Evolutionary conservation across 2,329 filamentous ascomycete genomes (phyloP).

Genomic region (Penicillium janthinellum): DNA sequence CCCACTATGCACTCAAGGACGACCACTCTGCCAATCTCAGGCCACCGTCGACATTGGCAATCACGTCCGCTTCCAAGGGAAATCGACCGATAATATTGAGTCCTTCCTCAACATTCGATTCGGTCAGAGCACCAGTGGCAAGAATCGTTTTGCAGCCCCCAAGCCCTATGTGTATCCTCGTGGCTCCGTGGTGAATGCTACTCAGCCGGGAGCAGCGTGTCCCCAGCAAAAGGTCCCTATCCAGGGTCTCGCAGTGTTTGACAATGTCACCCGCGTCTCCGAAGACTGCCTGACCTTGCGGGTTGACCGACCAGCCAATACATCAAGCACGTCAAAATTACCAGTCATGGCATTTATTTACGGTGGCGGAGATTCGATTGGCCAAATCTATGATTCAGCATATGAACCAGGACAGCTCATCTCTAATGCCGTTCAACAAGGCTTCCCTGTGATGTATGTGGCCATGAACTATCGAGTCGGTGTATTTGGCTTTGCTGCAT

Average conservation of each 20-base stretch:
- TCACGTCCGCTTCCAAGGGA: constrained; percentile 5
- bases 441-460: constrained; percentile 14
- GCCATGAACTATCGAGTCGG: constrained; percentile 18
- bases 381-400: constrained; percentile 16
- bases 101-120: constrained; percentile 19
- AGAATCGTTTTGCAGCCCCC: constrained; percentile 14
- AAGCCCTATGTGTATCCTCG: constrained; percentile 9
- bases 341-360: constrained; percentile 19
- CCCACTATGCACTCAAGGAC: neutral
- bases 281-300: constrained; percentile 16
- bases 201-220: constrained; percentile 12
- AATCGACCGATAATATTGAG: constrained; percentile 4
- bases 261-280: constrained; percentile 15
- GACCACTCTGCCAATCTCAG: neutral
- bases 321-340: constrained; percentile 6
- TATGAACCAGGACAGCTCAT: constrained; percentile 14
- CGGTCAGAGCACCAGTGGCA: constrained; percentile 7
- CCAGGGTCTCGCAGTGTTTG: constrained; percentile 8
- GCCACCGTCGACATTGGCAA: constrained; percentile 4
- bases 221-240: constrained; percentile 14
- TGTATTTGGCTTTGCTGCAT: constrained; percentile 16
- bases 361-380: constrained; percentile 14
- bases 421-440: constrained; percentile 4
- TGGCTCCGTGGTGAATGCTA: constrained; percentile 14
- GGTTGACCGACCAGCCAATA: constrained; percentile 12